phyloP scores from a whole-genome alignment of 1,284 basidiomycete genomes.

The Entoloma clypeatum region DNA sequence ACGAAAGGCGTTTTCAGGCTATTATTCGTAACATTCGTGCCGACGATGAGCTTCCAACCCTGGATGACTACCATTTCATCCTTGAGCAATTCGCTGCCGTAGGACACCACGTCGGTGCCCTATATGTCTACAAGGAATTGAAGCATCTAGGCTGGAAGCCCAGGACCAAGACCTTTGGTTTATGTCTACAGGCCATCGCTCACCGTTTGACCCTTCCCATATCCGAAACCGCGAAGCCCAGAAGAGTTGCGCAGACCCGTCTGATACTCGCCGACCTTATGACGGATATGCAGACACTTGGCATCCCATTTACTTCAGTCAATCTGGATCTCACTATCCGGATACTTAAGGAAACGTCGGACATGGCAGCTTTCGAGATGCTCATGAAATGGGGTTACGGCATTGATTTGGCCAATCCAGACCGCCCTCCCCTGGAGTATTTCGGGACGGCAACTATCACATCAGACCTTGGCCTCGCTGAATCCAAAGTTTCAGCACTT shows the following conservation, averaged over 20 bases:
- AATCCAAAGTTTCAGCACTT: constrained; percentile 18
- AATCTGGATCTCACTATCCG: constrained; percentile 64
- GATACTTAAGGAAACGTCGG: constrained; percentile 60
- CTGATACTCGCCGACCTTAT: constrained; percentile 49
- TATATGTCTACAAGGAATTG: constrained; percentile 60
- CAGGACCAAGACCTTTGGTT: constrained; percentile 51
- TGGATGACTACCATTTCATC: constrained; percentile 71
- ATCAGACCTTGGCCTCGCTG: constrained; percentile 16
- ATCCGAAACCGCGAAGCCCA: constrained; percentile 29
- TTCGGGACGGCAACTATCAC: constrained; percentile 23
- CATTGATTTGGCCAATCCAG: constrained; percentile 69
- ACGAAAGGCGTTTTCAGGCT: constrained; percentile 60
- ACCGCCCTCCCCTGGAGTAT: constrained; percentile 51
- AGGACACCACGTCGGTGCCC: constrained; percentile 58
- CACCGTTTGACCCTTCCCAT: constrained; percentile 61
- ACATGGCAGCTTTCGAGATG: constrained; percentile 48
- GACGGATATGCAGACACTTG: constrained; percentile 48
- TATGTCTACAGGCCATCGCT: constrained; percentile 63
- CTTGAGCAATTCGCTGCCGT: constrained; percentile 69
- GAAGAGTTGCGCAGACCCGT: constrained; percentile 39
- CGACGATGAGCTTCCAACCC: constrained; percentile 42
- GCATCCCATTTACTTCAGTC: constrained; percentile 48
- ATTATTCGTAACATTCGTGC: constrained; percentile 66
- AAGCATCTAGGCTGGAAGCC: constrained; percentile 41
- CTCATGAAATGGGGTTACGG: constrained; percentile 66